Conservation (phyloP, 176 grass and related monocot genomes). For the Elaeis guineensis region DNA sequence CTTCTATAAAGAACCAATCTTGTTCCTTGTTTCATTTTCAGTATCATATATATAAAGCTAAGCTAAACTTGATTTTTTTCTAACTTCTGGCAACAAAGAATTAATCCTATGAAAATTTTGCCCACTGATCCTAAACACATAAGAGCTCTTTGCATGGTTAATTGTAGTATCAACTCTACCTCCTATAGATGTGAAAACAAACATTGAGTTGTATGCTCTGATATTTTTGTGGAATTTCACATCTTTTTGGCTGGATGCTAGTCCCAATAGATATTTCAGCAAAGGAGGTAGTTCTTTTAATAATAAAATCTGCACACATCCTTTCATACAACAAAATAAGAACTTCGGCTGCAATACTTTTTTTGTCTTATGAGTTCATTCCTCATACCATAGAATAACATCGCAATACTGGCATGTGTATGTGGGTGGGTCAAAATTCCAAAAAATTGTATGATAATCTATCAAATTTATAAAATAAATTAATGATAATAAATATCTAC, state of each 20-base stretch:
- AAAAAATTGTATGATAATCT: background rate
- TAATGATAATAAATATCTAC: too few relatives aligned
- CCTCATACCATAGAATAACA: background rate
- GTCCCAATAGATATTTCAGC: background rate
- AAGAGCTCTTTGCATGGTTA: background rate
- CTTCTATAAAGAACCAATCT: background rate
- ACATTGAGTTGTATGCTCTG: background rate
- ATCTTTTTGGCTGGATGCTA: background rate
- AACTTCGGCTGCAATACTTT: background rate
- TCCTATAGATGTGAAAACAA: background rate
- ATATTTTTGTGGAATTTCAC: background rate
- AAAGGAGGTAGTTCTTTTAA: background rate
- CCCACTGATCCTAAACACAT: background rate
- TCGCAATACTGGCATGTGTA: background rate
- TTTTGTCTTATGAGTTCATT: background rate
- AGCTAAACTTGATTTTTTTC: background rate
- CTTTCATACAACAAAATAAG: background rate
- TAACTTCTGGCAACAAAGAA: background rate
- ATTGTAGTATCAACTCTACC: background rate
- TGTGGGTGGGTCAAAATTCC: background rate
- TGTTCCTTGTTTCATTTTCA: background rate
- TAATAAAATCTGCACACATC: background rate
- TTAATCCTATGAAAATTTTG: background rate
- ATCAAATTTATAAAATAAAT: too few relatives aligned
- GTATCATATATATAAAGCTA: background rate